phyloP scores from a whole-genome alignment of 2,329 filamentous ascomycete species.

The Ascocoryne sarcoides region DNA sequence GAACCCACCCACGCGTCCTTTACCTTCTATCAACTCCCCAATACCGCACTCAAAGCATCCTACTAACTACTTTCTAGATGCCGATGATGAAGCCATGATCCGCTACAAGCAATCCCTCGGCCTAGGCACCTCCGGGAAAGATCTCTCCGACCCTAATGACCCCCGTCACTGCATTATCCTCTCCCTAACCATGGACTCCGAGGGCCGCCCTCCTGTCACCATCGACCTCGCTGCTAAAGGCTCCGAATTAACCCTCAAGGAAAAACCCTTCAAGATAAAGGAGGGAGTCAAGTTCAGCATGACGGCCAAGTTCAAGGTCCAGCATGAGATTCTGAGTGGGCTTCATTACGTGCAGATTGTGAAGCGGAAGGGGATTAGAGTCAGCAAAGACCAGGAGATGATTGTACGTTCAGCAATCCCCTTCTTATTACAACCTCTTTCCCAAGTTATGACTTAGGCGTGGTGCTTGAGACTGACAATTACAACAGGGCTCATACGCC shows the following conservation, averaged over 20 bases:
- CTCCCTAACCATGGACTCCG: conserved; percentile 77
- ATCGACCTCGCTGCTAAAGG: conserved; percentile 75
- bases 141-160: conserved; percentile 70
- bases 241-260: conserved; percentile 69
- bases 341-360: conserved; percentile 94
- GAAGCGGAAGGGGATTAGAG: conserved; percentile 76
- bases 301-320: conserved; percentile 88
- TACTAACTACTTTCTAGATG: conserved; percentile 19
- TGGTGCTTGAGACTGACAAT: background rate
- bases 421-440: background rate
- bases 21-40: too few relatives aligned
- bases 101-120: conserved; percentile 97
- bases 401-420: conserved; percentile 55
- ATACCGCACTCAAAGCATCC: too few relatives aligned
- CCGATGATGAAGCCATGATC: conserved; percentile 83
- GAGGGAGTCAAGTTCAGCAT: conserved; percentile 91
- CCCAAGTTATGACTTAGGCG: background rate
- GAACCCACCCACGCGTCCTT: too few relatives aligned
- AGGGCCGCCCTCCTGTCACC: conserved; percentile 74
- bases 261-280: conserved; percentile 95
- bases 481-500: conserved; percentile 71
- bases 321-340: conserved; percentile 91
- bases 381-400: conserved; percentile 97
- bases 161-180: conserved; percentile 88
- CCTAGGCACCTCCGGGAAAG: conserved; percentile 60